These are phyloP conservation scores for Heliocybe sulcata DNA, from an alignment of 1,284 basidiomycete genomes.

Conservation along the genomic window DNA sequence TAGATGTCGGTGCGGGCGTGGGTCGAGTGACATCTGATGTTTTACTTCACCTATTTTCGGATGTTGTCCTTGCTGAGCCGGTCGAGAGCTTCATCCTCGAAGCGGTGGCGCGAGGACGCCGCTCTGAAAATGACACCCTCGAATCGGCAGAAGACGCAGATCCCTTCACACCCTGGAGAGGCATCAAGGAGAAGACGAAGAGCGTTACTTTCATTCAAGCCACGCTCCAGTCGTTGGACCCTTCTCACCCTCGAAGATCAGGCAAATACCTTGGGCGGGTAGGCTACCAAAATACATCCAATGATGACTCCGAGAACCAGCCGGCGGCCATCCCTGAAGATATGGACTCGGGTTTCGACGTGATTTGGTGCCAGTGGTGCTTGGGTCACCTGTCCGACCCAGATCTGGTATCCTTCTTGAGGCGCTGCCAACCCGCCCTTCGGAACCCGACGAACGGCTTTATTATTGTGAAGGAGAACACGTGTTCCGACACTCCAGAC, in stretches of 20 bases:
- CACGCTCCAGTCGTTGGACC: conserved; percentile 76
- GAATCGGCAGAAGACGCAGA: background rate
- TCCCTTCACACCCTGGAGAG: conserved; percentile 49
- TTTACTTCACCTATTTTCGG: conserved; percentile 76
- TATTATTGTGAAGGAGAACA: conserved; percentile 89
- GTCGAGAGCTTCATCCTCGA: conserved; percentile 70
- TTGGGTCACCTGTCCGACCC: conserved; percentile 78
- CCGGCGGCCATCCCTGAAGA: conserved; percentile 26
- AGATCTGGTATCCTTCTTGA: conserved; percentile 75
- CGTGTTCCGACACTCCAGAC: conserved; percentile 57
- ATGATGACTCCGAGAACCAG: conserved; percentile 9
- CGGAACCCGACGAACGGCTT: conserved; percentile 41
- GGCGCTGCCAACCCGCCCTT: conserved; percentile 50
- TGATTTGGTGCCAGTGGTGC: conserved; percentile 96
- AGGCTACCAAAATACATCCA: conserved; percentile 38
- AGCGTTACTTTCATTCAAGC: conserved; percentile 78
- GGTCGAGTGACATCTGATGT: conserved; percentile 86
- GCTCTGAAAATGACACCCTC: conserved; percentile 18
- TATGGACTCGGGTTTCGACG: conserved; percentile 53
- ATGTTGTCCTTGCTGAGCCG: conserved; percentile 86
- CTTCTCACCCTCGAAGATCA: conserved; percentile 35
- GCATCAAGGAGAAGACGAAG: conserved; percentile 55
- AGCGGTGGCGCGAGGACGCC: conserved; percentile 48
- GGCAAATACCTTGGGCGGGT: conserved; percentile 47
- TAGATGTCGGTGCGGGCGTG: conserved; percentile 90